Percentiles rank a stretch among this genome's conserved stretches.
These are phyloP conservation scores for Ophiocordyceps camponoti-floridani DNA, from an alignment of 2,329 filamentous ascomycete species.

Conservation along the genomic window DNA sequence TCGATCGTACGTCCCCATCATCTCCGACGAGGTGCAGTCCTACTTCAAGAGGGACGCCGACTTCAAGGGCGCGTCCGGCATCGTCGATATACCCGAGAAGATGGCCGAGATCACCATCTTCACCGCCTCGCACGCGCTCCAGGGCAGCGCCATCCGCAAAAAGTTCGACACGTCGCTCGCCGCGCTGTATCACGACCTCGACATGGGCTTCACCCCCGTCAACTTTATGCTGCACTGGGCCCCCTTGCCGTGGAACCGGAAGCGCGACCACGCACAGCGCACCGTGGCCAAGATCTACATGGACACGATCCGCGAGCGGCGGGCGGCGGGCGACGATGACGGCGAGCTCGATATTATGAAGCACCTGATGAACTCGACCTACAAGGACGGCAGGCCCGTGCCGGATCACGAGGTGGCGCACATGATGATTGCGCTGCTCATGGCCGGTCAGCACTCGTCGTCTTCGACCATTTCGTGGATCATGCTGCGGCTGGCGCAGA, in stretches of 20 bases:
- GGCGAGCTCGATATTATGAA: conserved; percentile 64
- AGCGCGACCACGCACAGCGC: conserved; percentile 60
- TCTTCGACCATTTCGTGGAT: conserved; percentile 77
- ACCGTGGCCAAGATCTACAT: conserved; percentile 71
- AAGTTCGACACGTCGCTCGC: conserved; percentile 69
- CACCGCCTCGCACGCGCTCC: conserved; percentile 70
- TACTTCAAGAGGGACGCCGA: conserved; percentile 51
- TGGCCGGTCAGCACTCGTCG: conserved; percentile 83
- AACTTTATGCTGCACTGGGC: conserved; percentile 86
- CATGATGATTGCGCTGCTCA: conserved; percentile 87
- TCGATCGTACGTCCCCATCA: conserved; percentile 59
- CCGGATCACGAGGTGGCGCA: conserved; percentile 74
- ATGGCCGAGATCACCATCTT: conserved; percentile 84
- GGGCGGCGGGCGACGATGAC: conserved; percentile 30
- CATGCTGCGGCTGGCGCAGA: conserved; percentile 59
- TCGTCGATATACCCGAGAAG: conserved; percentile 52
- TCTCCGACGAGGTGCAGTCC: conserved; percentile 53
- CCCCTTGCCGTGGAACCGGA: conserved; percentile 74
- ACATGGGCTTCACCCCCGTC: conserved; percentile 76
- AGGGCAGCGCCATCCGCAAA: conserved; percentile 66
- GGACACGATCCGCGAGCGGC: conserved; percentile 61
- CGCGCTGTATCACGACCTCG: conserved; percentile 70
- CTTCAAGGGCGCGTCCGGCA: conserved; percentile 52
- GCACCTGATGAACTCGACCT: conserved; percentile 70
- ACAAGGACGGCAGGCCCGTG: conserved; percentile 67